phyloP scores from a whole-genome alignment of 345 rosid species.

The Euphorbia lathyris region DNA sequence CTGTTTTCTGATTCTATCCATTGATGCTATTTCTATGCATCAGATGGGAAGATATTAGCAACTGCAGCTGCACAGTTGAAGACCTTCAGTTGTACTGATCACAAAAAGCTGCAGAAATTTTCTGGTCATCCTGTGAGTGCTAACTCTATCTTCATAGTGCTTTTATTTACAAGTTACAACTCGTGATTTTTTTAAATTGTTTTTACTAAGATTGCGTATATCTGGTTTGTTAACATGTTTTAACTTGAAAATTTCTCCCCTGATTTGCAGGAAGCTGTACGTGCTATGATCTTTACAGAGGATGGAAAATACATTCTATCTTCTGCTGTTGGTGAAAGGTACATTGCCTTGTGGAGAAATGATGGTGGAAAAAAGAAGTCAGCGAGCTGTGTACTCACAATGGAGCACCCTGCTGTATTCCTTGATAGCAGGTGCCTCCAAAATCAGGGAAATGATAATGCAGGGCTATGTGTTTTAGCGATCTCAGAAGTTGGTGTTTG shows the following conservation, averaged over 20 bases:
- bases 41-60: constrained; percentile 66
- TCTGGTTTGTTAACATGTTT: not conserved
- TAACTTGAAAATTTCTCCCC: constrained; percentile 14
- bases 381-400: constrained; percentile 84
- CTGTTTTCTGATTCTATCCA: constrained; percentile 18
- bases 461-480: constrained; percentile 61
- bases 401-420: constrained; percentile 91
- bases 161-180: not conserved
- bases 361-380: constrained; percentile 73
- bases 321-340: constrained; percentile 75
- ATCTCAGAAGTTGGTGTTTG: constrained; percentile 84
- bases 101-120: constrained; percentile 79
- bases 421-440: constrained; percentile 59
- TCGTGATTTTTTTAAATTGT: constrained; percentile 1
- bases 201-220: constrained; percentile 6
- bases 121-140: constrained; percentile 68
- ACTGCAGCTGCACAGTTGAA: constrained; percentile 83
- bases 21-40: constrained; percentile 8
- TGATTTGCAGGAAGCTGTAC: constrained; percentile 63
- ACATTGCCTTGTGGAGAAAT: constrained; percentile 72
- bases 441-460: constrained; percentile 35
- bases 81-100: constrained; percentile 59
- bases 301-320: constrained; percentile 80
- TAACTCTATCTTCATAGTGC: not conserved
- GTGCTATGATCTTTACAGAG: constrained; percentile 67